These are phyloP conservation scores for Rhizopogon vulgaris DNA, from an alignment of 768 basidiomycete species.

Conservation along the genomic window DNA sequence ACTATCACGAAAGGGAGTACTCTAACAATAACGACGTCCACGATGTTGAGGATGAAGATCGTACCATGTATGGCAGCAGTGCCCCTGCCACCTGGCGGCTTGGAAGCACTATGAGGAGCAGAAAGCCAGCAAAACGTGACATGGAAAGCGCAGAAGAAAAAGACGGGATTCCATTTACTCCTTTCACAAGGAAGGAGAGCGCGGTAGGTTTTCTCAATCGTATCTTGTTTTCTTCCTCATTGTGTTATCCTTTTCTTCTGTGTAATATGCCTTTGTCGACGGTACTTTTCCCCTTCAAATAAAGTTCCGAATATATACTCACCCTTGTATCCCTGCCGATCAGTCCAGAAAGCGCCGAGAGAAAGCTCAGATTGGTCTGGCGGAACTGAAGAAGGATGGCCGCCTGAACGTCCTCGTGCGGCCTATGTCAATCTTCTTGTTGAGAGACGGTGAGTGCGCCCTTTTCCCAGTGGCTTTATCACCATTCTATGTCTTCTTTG, in stretches of 20 bases:
- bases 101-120: constrained; percentile 1
- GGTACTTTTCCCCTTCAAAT: background rate
- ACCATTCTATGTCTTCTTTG: background rate
- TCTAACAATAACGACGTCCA: background rate
- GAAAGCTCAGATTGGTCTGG: constrained; percentile 6
- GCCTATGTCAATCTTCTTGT: constrained; percentile 64
- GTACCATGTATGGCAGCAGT: constrained; percentile 2
- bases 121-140: background rate
- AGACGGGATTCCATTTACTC: background rate
- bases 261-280: background rate
- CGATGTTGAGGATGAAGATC: background rate
- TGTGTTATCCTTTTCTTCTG: background rate
- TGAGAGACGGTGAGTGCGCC: constrained; percentile 47
- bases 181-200: constrained; percentile 4
- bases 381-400: constrained; percentile 45
- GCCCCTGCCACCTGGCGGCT: constrained; percentile 5
- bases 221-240: background rate
- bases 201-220: constrained; percentile 1
- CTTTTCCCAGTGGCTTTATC: background rate
- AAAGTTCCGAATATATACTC: background rate
- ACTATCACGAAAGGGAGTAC: constrained; percentile 1
- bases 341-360: constrained; percentile 8
- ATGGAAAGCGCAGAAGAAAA: background rate
- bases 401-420: constrained; percentile 53
- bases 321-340: background rate